These are phyloP conservation scores for Babesia ovata DNA, from an alignment of 169 alveolate species.

Conservation along the genomic window DNA sequence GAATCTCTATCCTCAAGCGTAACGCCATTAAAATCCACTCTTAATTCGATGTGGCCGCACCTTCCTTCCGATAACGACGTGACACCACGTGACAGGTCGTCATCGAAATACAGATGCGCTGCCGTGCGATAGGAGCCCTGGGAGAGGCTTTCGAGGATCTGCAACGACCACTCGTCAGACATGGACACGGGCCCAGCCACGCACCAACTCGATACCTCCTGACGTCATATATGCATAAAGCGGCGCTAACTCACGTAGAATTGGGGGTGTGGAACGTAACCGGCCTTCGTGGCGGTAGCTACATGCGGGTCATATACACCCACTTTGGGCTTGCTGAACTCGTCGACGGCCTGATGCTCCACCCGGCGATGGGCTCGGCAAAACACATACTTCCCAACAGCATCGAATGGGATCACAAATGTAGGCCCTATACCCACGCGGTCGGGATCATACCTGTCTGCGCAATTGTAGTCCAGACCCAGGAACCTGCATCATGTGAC, in stretches of 20 bases:
- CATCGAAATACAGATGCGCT: constrained; percentile 20
- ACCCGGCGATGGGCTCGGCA: constrained; percentile 62
- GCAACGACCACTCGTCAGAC: constrained; percentile 47
- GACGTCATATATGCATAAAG: not conserved
- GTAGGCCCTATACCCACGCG: constrained; percentile 9
- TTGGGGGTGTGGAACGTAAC: constrained; percentile 25
- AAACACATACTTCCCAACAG: constrained; percentile 52
- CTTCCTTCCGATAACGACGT: not conserved
- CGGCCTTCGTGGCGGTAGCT: constrained; percentile 21
- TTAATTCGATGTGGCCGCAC: not conserved
- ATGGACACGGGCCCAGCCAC: constrained; percentile 52
- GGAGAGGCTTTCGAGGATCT: constrained; percentile 30
- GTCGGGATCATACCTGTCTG: constrained; percentile 55
- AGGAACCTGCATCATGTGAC: constrained; percentile 29
- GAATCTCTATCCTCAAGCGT: not conserved
- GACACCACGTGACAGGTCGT: constrained; percentile 22
- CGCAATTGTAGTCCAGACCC: constrained; percentile 35
- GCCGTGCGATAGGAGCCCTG: constrained; percentile 10
- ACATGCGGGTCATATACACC: constrained; percentile 67
- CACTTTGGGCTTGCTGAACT: constrained; percentile 11
- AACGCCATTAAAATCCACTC: not conserved
- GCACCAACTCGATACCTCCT: constrained; percentile 53
- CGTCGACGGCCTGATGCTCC: constrained; percentile 42
- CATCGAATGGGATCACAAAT: constrained; percentile 38
- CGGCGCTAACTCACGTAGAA: constrained; percentile 23